Conservation (phyloP, 2,329 filamentous ascomycete species). For the Cercospora sp. region DNA sequence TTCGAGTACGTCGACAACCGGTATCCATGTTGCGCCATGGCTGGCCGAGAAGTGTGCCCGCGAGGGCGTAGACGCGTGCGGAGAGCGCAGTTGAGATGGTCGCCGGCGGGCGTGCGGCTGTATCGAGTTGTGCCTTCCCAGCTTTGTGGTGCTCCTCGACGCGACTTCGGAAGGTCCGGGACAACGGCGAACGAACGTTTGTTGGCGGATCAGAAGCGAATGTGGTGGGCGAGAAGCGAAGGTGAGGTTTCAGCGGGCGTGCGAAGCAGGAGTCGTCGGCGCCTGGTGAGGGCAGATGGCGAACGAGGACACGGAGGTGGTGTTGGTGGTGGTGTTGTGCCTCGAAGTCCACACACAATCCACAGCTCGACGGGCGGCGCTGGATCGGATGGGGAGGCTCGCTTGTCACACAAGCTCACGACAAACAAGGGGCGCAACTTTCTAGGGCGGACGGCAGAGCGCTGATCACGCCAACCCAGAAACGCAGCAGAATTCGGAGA, state of each 20-base stretch:
- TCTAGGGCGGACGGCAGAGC: background rate
- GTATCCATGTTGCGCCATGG: conserved; percentile 55
- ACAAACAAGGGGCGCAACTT: conserved; percentile 1
- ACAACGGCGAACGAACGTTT: background rate
- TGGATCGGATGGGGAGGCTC: background rate
- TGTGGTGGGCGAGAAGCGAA: conserved; percentile 18
- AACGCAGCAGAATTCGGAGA: background rate
- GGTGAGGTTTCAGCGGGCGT: conserved; percentile 7
- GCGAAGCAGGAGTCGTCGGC: background rate
- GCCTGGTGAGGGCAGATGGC: background rate
- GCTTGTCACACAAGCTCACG: background rate
- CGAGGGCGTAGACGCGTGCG: conserved; percentile 22
- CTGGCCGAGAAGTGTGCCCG: conserved; percentile 24
- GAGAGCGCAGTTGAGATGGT: conserved; percentile 6
- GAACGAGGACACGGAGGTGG: background rate
- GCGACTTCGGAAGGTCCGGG: background rate
- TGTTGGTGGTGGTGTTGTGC: conserved; percentile 1
- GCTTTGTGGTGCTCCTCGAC: background rate
- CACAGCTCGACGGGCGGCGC: background rate
- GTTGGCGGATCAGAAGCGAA: conserved; percentile 12
- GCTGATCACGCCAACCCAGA: background rate
- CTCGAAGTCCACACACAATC: background rate
- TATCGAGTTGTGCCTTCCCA: background rate
- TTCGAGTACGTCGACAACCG: conserved; percentile 63
- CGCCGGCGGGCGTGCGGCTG: conserved; percentile 7